Percentiles rank a stretch among this genome's conserved stretches.
phyloP scores from a whole-genome alignment of 1,139 yeast genomes.

The Groenewaldozyma sp. region DNA sequence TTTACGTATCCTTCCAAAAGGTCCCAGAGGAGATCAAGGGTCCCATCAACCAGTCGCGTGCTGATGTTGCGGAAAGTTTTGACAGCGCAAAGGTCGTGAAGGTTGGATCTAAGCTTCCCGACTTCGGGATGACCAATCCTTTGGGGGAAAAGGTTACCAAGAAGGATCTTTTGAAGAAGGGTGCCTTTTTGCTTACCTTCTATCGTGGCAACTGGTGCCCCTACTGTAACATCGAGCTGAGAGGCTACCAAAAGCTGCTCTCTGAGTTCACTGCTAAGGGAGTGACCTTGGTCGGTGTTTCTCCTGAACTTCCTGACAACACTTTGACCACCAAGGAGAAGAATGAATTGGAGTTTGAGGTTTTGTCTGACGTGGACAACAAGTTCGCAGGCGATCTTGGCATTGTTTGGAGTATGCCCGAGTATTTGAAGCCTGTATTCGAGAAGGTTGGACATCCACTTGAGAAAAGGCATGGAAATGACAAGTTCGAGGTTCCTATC shows the following conservation, averaged over 20 bases:
- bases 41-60: neutral
- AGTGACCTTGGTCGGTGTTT: neutral
- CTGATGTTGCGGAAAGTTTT: neutral
- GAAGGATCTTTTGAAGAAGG: neutral
- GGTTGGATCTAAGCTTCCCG: neutral
- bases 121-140: neutral
- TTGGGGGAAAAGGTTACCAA: neutral
- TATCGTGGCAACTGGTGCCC: slow-evolving; percentile 2
- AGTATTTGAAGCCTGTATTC: neutral
- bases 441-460: neutral
- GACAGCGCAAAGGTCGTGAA: neutral
- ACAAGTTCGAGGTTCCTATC: neutral
- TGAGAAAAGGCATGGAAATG: neutral
- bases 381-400: neutral
- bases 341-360: neutral
- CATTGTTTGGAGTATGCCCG: slow-evolving; percentile 1
- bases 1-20: too few relatives aligned
- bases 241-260: neutral
- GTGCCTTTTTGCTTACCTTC: neutral
- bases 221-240: neutral
- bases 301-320: slow-evolving; percentile 1
- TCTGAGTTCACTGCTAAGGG: neutral
- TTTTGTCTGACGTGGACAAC: slow-evolving; percentile 1
- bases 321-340: neutral
- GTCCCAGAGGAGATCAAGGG: neutral